Evolutionary conservation across 2,329 filamentous ascomycete genomes (phyloP), one percentile per base, ranked within the genome.

Genomic region (Trichophyton rubrum): DNA sequence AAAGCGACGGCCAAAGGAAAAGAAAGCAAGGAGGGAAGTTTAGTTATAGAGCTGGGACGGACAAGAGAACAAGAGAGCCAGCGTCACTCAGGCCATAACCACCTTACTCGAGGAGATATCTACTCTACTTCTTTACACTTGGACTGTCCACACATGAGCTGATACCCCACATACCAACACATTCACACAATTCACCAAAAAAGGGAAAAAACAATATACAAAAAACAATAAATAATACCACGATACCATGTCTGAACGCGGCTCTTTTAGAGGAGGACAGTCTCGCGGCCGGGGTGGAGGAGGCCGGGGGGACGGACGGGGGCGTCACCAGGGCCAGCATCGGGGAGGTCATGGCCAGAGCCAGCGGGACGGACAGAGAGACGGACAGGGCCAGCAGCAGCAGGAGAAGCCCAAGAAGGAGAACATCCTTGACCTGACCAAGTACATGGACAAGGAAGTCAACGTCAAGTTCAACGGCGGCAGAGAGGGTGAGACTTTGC

Each of bases 391-490:
- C 20, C 43, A 47, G 43, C 60, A 61, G 30, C 74, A 80, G 62
- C 77, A 81, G 67, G 89, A 95, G 76, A 84, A 86, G 68, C 89
- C 90, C 63, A 96, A 96, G 84, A 97, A 97, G 80, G 93, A 99
- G 77, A 97, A 96, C 74, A 99, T 99, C 69, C 83, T 99, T 59
- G 92, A 99, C 71, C 76, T 99, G 69, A 85, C 81, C 72, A 96
- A 96, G 78, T 99, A 97, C 75, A 90, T 96, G 87, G 90, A 99
- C 75, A 95, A 96, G 82, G 82, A 87, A 71, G 90, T 99, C 67
- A 88, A 83, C 8, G 91, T 99, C 72, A 97, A 97, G 77, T 97
- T 99, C 75, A 96, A 90, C 70, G 93, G 93, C 47, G 93, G 93
- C 1, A 80, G 92, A 63, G 90, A 96, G 80, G 89, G 90, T 93